Conservation (phyloP, 176 grass and related monocot species). For the Eragrostis nindensis region DNA sequence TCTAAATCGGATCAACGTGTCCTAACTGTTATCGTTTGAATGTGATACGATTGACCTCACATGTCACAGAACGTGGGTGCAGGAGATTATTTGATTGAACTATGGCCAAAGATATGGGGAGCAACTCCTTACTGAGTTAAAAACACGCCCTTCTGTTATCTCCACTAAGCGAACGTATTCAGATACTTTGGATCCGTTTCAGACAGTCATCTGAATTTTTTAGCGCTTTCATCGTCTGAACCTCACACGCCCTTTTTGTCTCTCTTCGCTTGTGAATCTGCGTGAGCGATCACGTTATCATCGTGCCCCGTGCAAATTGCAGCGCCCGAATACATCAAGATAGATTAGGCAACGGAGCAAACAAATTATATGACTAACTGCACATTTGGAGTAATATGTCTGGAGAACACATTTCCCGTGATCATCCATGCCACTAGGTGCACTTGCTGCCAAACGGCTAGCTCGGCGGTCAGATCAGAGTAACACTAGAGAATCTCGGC, state of each 20-base stretch:
- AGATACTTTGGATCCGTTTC: background rate
- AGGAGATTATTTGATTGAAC: background rate
- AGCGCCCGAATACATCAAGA: conserved; percentile 16
- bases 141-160: background rate
- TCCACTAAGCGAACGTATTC: background rate
- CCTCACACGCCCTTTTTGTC: background rate
- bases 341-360: background rate
- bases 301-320: conserved; percentile 29
- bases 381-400: background rate
- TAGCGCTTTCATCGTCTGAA: background rate
- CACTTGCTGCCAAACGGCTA: conserved; percentile 13
- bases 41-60: background rate
- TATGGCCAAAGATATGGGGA: background rate
- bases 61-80: conserved; percentile 21
- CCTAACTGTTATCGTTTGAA: background rate
- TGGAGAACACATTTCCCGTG: too few relatives aligned
- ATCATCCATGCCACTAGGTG: background rate
- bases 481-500: background rate
- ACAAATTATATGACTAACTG: background rate
- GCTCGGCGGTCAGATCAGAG: background rate
- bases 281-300: background rate
- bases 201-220: background rate
- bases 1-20: background rate
- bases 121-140: too few relatives aligned
- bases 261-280: background rate